Conservation (phyloP, 2,329 filamentous ascomycete genomes). For the Xylariaceae sp. region DNA sequence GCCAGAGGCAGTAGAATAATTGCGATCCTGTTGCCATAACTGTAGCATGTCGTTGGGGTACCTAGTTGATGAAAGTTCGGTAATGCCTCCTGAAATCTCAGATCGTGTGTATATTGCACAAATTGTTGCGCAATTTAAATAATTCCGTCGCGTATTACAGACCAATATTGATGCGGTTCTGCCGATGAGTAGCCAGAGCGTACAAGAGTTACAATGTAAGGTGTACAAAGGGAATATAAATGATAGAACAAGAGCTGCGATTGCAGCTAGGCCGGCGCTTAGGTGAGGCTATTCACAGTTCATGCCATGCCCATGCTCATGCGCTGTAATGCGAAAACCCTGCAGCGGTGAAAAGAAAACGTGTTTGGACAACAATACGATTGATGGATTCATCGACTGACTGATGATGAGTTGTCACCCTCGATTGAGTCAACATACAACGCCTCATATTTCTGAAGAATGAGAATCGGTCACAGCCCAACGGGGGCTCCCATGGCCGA, state of each 20-base stretch:
- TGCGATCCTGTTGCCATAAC: constrained; percentile 58
- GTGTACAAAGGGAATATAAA: constrained; percentile 22
- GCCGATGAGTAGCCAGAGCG: constrained; percentile 20
- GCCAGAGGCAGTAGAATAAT: constrained; percentile 62
- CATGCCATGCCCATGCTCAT: constrained; percentile 35
- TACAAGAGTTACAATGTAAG: constrained; percentile 16
- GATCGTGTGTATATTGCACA: constrained; percentile 26
- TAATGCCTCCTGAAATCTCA: constrained; percentile 21
- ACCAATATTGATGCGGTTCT: constrained; percentile 19
- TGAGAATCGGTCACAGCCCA: constrained; percentile 33
- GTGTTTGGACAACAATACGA: constrained; percentile 29
- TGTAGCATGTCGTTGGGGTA: constrained; percentile 53
- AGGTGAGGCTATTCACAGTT: constrained; percentile 43
- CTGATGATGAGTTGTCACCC: constrained; percentile 29
- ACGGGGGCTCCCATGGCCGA: constrained; percentile 33
- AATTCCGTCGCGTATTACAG: constrained; percentile 7
- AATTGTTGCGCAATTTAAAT: neutral
- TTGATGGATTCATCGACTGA: constrained; percentile 25
- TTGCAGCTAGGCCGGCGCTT: constrained; percentile 34
- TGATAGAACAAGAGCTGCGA: constrained; percentile 27
- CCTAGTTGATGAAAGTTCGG: constrained; percentile 25
- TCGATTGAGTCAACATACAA: constrained; percentile 30
- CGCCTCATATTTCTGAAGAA: constrained; percentile 33
- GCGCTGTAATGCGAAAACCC: constrained; percentile 20
- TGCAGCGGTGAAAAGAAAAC: constrained; percentile 28